phyloP scores from a whole-genome alignment of 2,329 filamentous ascomycete species.

The Pestalotiopsis sp. region DNA sequence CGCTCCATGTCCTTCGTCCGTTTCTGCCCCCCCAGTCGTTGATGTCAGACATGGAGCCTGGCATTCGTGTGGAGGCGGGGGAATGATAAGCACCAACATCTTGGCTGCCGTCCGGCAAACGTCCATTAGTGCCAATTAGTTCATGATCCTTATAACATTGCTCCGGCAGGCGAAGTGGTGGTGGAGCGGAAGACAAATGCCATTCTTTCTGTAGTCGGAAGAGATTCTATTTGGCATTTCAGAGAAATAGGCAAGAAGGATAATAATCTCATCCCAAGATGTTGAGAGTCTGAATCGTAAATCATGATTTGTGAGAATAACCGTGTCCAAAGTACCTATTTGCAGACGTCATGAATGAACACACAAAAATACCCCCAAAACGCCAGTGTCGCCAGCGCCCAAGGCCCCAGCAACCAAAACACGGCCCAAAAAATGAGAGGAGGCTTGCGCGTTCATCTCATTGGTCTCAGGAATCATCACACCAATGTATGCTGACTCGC shows the following conservation, averaged over 20 bases:
- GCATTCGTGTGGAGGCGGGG: not conserved
- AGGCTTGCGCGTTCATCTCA: not conserved
- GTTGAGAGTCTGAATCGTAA: too few species aligned
- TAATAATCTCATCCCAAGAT: too few species aligned
- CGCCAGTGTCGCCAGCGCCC: not conserved
- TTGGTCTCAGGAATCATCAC: too few species aligned
- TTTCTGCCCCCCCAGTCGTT: not conserved
- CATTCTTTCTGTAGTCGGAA: too few species aligned
- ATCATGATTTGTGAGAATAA: too few species aligned
- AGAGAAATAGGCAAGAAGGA: too few species aligned
- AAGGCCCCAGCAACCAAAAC: not conserved
- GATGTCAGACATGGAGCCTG: not conserved
- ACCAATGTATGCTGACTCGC: too few species aligned
- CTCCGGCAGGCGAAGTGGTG: not conserved
- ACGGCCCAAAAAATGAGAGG: not conserved
- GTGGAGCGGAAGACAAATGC: not conserved
- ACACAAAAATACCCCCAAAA: not conserved
- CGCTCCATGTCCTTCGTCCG: not conserved
- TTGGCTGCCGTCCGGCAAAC: not conserved
- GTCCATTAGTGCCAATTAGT: not conserved
- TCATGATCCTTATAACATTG: not conserved
- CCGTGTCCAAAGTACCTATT: not conserved
- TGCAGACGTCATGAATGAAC: not conserved
- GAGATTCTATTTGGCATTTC: too few species aligned
- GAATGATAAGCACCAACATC: not conserved